Evolutionary conservation across 768 basidiomycete species (phyloP), one percentile per base, ranked within the genome.

Genomic region (Neoboletus magnificus): DNA sequence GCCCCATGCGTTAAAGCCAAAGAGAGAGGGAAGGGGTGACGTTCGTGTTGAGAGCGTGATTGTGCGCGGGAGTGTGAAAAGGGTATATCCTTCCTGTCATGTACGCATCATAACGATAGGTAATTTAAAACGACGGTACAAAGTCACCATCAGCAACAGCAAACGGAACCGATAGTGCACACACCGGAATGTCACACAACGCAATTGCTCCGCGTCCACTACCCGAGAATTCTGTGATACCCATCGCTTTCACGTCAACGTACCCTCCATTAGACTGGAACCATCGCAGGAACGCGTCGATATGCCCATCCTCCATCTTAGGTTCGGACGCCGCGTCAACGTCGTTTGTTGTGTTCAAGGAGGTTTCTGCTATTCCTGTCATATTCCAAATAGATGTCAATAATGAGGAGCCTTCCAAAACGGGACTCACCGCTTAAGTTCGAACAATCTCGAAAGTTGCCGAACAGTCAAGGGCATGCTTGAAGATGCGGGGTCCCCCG

Each of bases 31-130:
- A 1, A 98, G 79, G 1, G 71, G 52, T 1, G 88, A 92, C 2
- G 91, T 94, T 27, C 84, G 81, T 6, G 85, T 86, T 0, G 93
- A 92, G 11, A 99, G 80, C 2, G 90, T 83, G 49, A 94, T 66
- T 16, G 76, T 65, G 16, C 91, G 82, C 1, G 96, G 97, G 18
- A 98, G 83, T 2, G 85, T 80, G 71, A 98, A 97, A 1, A 99
- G 72, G 0, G 81, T 79, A 51, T 87, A 78, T 45, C 83, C 87
- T 76, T 85, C 79, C 92, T 95, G 62, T 46, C 3, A 11, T 6
- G 7, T 20, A 22, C 1, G 2, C 2, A 36, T 18, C n/a, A 36
- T 53, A 22, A 5, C 1, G 11, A 20, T n/a, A 9, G 20, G 44
- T n/a, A 22, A 42, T 36, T 18, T n/a, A 39, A 32, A 32, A 27